Conservation (phyloP, 257 asterid species). For the Solanum appendiculatum region DNA sequence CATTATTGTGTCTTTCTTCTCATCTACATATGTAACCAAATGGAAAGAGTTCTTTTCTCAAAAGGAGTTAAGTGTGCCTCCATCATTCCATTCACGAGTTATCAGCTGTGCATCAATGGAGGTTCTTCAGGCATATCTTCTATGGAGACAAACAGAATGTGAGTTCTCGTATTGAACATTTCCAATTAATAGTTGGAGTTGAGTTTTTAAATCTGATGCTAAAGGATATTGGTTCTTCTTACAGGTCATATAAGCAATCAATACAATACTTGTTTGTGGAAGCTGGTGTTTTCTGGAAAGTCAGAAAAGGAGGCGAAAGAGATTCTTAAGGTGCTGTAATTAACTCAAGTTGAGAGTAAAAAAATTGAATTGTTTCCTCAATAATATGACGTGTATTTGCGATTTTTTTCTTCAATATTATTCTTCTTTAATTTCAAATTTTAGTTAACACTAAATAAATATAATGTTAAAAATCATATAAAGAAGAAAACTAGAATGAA, state of each 20-base stretch:
- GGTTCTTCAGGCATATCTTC: slow-evolving; percentile 79
- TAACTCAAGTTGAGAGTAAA: not conserved
- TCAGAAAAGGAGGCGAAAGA: slow-evolving; percentile 48
- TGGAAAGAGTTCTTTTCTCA: slow-evolving; percentile 60
- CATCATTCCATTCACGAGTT: slow-evolving; percentile 61
- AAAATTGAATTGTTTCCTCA: not conserved
- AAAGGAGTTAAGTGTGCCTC: slow-evolving; percentile 40
- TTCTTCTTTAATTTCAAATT: not conserved
- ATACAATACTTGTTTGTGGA: slow-evolving; percentile 66
- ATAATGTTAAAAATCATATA: not conserved
- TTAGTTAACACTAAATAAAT: not conserved
- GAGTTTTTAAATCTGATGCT: not conserved
- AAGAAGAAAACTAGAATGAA: not conserved
- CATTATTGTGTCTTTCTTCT: slow-evolving; percentile 58
- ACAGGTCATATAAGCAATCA: slow-evolving; percentile 66
- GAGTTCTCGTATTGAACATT: slow-evolving; percentile 6
- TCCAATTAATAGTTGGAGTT: not conserved
- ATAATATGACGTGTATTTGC: not conserved
- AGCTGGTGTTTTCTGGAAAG: slow-evolving; percentile 49
- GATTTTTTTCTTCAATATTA: not conserved
- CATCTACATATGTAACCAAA: slow-evolving; percentile 56
- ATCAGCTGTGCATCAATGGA: slow-evolving; percentile 66
- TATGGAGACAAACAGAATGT: slow-evolving; percentile 78
- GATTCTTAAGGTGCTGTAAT: slow-evolving; percentile 37
- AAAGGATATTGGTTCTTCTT: slow-evolving; percentile 1